phyloP scores from a whole-genome alignment of 2,329 filamentous ascomycete genomes.

The Chrysosporium keratinophilum region DNA sequence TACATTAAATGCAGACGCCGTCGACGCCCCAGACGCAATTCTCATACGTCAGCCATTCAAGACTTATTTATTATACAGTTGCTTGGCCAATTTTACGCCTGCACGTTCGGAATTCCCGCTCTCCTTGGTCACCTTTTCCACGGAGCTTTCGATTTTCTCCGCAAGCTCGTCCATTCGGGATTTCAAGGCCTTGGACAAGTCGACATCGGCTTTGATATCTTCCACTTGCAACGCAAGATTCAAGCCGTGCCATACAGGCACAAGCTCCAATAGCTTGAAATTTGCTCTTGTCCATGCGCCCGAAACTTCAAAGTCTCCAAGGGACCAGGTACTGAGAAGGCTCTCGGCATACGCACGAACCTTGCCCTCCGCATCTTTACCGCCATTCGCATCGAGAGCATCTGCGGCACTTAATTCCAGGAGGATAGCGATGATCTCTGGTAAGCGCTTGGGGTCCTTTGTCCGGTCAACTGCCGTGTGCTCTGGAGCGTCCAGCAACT shows the following conservation, averaged over 20 bases:
- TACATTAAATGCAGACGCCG: constrained; percentile 1
- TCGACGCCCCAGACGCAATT: not conserved
- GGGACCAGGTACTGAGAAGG: constrained; percentile 27
- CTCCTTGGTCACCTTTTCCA: constrained; percentile 9
- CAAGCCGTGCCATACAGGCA: constrained; percentile 36
- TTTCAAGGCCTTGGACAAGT: constrained; percentile 21
- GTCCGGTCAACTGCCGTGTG: constrained; percentile 21
- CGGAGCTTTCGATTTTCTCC: constrained; percentile 42
- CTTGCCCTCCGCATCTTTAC: constrained; percentile 33
- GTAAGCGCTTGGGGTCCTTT: constrained; percentile 31
- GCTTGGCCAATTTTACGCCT: constrained; percentile 2
- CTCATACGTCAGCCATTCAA: not conserved
- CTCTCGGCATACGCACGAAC: constrained; percentile 34
- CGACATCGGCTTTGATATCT: constrained; percentile 21
- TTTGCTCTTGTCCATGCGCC: constrained; percentile 20
- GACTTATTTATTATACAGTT: constrained; percentile 12
- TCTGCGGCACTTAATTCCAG: constrained; percentile 39
- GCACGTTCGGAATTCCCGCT: not conserved
- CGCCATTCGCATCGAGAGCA: constrained; percentile 28
- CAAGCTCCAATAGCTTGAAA: constrained; percentile 23
- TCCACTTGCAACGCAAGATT: constrained; percentile 30
- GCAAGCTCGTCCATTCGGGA: constrained; percentile 37
- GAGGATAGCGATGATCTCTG: constrained; percentile 35
- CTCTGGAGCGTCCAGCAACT: constrained; percentile 29
- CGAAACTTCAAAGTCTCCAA: constrained; percentile 22